These are phyloP conservation scores for Purpureocillium takamizusanense DNA, from an alignment of 2,329 filamentous ascomycete species.

Conservation along the genomic window DNA sequence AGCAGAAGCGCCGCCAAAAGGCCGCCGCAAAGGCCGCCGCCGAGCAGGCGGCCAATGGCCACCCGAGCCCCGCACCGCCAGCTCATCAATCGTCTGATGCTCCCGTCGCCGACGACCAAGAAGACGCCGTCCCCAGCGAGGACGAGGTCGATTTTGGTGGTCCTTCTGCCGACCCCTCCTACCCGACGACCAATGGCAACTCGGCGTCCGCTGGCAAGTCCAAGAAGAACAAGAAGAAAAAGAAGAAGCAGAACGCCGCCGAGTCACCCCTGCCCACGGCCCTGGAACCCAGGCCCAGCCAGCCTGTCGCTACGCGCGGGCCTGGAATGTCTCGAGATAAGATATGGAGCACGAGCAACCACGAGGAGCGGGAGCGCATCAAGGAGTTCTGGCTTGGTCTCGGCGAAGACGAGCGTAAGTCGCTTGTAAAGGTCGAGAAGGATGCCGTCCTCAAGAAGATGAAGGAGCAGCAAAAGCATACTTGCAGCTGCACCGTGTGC, in stretches of 20 bases:
- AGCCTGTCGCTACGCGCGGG: constrained; percentile 22
- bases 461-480: constrained; percentile 99
- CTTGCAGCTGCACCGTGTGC: constrained; percentile 95
- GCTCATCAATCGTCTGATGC: constrained; percentile 12
- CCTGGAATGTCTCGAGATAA: constrained; percentile 61
- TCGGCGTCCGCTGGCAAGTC: constrained; percentile 26
- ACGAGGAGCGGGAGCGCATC: constrained; percentile 92
- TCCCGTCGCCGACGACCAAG: constrained; percentile 29
- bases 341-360: constrained; percentile 94
- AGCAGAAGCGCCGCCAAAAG: constrained; percentile 87
- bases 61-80: constrained; percentile 24
- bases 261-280: constrained; percentile 2
- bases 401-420: constrained; percentile 89
- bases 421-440: constrained; percentile 95
- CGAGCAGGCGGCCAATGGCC: constrained; percentile 30
- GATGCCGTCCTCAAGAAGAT: constrained; percentile 97
- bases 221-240: constrained; percentile 65
- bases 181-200: constrained; percentile 21
- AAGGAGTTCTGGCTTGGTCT: constrained; percentile 97
- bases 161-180: constrained; percentile 17
- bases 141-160: constrained; percentile 35
- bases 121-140: constrained; percentile 47
- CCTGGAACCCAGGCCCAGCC: constrained; percentile 3
- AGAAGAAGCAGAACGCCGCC: constrained; percentile 31
- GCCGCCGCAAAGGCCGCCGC: constrained; percentile 60